Base-by-base conservation (phyloP, 225 moss, liverwort and hornwort species). In the Ulota crispa region DNA sequence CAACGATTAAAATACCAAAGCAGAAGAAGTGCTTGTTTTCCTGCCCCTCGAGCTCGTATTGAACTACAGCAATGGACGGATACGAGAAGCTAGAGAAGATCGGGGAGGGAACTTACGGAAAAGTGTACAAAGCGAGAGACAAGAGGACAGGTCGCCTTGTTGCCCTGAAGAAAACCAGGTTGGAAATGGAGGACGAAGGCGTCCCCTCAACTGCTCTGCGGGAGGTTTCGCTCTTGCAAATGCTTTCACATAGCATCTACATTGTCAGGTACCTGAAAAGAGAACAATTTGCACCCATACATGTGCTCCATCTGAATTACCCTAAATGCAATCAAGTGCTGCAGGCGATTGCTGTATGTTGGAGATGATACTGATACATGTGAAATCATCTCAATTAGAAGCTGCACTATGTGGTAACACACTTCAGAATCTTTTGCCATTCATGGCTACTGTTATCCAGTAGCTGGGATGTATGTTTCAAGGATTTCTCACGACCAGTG, bases 21-120 rank as follows among this genome's bases (percentile, higher is more conserved):
- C 72, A 47, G 59, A 77, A 55, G 57, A 83, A 82, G 88, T 80
- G 75, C 31, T 73, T 79, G 70, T 74, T 78, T 27, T 66, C 70
- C 80, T 10, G 56, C 41, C 78, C 64, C 31, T 78, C 70, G 39
- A 75, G 69, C 72, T 9, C 70, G 18, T 64, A 70, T 55, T 64
- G 64, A 52, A 52, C 64, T 50, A 26, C 78, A 32, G 64, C 81
- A 31, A 90, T 90, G 90, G 88, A 90, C 81, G 83, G 79, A 24
- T 90, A 90, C 70, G 90, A 90, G 79, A 90, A 86, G 84, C 84
- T 90, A 73, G 90, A 90, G 88, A 90, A 90, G 90, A 85, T 90
- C 47, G 90, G 90, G 28, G 90, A 90, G 82, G 90, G 90, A 16
- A 90, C 90, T 10, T 90, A 90, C 20, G 90, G 90, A 31, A 90